Evolutionary conservation across 78 protist species (phyloP).

Genomic region (Pigoraptor vietnamica): DNA sequence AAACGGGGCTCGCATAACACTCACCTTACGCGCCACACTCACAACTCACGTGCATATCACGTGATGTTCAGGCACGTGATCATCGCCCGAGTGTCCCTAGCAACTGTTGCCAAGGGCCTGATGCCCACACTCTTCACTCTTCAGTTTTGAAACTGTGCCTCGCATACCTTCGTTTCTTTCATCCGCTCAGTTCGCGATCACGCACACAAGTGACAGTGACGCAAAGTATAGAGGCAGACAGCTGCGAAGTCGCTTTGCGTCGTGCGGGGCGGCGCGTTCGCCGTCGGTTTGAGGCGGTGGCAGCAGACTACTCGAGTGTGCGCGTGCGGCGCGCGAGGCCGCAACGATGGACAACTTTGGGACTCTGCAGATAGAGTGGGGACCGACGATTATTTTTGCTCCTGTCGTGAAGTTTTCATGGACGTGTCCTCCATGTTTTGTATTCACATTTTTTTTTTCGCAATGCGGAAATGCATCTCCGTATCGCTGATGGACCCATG

Average conservation of each 20-base stretch:
- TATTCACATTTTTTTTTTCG: too few species aligned
- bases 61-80: not conserved
- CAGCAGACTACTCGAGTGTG: not conserved
- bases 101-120: not conserved
- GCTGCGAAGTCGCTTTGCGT: not conserved
- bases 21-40: not conserved
- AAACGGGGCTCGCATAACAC: not conserved
- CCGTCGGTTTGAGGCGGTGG: not conserved
- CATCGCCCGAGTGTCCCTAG: not conserved
- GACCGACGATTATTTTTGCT: not conserved
- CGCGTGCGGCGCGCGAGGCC: not conserved
- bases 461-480: too few species aligned
- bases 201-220: not conserved
- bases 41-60: not conserved
- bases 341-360: not conserved
- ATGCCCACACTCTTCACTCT: too few species aligned
- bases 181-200: too few species aligned
- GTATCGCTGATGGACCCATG: not conserved
- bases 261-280: not conserved
- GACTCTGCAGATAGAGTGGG: not conserved
- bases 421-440: too few species aligned
- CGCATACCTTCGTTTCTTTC: too few species aligned
- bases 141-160: not conserved
- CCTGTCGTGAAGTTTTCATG: too few species aligned
- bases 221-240: not conserved